phyloP scores from a whole-genome alignment of 1,284 basidiomycete species.

The Xerocomus minutiporus region DNA sequence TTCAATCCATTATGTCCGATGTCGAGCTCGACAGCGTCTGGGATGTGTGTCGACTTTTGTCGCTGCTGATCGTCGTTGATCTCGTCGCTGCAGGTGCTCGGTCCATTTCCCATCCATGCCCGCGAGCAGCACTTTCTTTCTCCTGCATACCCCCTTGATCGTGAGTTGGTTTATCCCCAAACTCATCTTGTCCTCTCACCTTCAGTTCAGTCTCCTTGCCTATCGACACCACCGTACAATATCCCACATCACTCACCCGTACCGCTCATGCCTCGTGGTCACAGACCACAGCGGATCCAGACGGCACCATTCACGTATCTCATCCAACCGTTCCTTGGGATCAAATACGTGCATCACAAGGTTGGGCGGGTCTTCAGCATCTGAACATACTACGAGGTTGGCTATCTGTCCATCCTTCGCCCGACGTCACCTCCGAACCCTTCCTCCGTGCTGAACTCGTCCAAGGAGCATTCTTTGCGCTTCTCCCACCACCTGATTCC shows the following conservation, averaged over 20 bases:
- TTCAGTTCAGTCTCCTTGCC: conserved; percentile 18
- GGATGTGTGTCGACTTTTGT: too few relatives aligned
- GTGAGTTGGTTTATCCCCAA: conserved; percentile 35
- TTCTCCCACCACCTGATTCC: conserved; percentile 42
- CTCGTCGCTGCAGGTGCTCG: conserved; percentile 44
- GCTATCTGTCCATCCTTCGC: conserved; percentile 52
- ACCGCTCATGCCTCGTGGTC: conserved; percentile 58
- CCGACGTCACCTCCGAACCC: conserved; percentile 33
- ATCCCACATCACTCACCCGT: conserved; percentile 45
- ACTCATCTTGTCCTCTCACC: not conserved
- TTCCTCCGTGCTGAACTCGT: conserved; percentile 41
- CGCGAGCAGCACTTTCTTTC: conserved; percentile 75
- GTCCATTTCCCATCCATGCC: conserved; percentile 77
- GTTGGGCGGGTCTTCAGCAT: conserved; percentile 80
- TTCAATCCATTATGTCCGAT: too few relatives aligned
- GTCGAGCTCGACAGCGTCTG: too few relatives aligned
- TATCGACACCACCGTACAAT: conserved; percentile 32
- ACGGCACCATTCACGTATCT: conserved; percentile 52
- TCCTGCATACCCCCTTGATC: conserved; percentile 65
- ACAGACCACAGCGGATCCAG: conserved; percentile 33
- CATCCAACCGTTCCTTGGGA: conserved; percentile 63
- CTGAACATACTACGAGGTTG: conserved; percentile 61
- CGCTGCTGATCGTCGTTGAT: too few relatives aligned
- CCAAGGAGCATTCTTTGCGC: conserved; percentile 66
- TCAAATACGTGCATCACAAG: conserved; percentile 62